A percentile compares a stretch with the other conserved stretches of the same genome.
These are phyloP conservation scores for Phytophthora pluvialis DNA, from an alignment of 352 stramenopile genomes.

Conservation along the genomic window DNA sequence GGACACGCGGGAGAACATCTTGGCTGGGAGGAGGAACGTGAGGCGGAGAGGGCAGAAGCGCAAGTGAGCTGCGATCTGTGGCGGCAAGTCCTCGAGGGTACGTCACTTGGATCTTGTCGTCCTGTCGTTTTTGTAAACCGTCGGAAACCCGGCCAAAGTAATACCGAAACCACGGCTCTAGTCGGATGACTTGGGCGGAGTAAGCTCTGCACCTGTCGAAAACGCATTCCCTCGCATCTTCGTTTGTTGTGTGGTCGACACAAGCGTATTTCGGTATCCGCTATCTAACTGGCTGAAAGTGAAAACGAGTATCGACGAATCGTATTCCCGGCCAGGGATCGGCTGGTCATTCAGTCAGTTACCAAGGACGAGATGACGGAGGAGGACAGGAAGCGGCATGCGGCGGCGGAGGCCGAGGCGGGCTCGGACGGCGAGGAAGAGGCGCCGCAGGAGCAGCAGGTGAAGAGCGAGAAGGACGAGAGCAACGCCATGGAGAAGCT, in stretches of 20 bases:
- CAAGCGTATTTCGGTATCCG: neutral
- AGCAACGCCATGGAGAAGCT: constrained; percentile 86
- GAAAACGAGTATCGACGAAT: constrained; percentile 33
- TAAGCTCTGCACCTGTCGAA: neutral
- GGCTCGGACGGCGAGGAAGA: constrained; percentile 71
- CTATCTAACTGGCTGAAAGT: constrained; percentile 20
- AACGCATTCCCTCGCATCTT: constrained; percentile 1
- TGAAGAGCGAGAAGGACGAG: constrained; percentile 86
- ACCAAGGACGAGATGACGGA: constrained; percentile 34
- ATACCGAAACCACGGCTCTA: neutral
- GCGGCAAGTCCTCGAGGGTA: constrained; percentile 20
- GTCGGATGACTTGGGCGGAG: neutral
- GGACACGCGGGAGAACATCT: constrained; percentile 77
- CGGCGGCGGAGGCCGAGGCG: constrained; percentile 26
- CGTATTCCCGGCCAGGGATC: neutral
- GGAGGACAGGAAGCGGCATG: constrained; percentile 44
- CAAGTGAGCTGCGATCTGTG: constrained; percentile 39
- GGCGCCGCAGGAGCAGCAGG: constrained; percentile 50
- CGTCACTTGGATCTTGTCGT: constrained; percentile 33
- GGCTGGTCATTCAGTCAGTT: constrained; percentile 18
- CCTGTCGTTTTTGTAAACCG: constrained; percentile 13
- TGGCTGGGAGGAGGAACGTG: constrained; percentile 17
- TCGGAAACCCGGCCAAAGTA: constrained; percentile 6
- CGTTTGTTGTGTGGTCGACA: neutral
- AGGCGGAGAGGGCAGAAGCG: constrained; percentile 41